Conservation (phyloP, 192 early-diverging fungal species). For the Coemansia sp. region DNA sequence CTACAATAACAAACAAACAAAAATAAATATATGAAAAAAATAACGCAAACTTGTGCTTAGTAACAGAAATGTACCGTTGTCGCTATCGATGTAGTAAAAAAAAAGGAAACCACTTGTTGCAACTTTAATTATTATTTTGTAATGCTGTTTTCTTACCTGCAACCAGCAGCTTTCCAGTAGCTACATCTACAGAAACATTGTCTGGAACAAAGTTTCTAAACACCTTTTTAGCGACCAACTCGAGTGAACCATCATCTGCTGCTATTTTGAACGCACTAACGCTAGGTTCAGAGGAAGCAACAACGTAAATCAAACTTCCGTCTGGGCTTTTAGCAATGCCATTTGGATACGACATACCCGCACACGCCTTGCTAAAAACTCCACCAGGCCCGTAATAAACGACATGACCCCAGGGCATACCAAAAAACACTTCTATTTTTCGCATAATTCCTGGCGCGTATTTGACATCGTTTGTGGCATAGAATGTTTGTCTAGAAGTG, state of each 20-base stretch:
- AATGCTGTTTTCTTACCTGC: conserved; percentile 38
- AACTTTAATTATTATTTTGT: neutral
- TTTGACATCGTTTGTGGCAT: conserved; percentile 61
- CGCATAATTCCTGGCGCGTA: conserved; percentile 27
- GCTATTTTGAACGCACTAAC: conserved; percentile 26
- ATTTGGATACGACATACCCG: conserved; percentile 42
- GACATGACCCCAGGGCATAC: conserved; percentile 52
- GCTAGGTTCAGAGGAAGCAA: conserved; percentile 47
- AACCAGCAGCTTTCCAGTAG: conserved; percentile 43
- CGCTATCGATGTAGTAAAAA: too few species aligned
- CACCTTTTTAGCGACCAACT: conserved; percentile 23
- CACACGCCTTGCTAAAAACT: conserved; percentile 24
- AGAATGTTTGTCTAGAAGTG: conserved; percentile 57
- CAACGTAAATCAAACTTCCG: conserved; percentile 35
- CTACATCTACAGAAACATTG: conserved; percentile 48
- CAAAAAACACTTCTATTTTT: conserved; percentile 49
- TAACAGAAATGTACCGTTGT: too few species aligned
- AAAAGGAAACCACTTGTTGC: too few species aligned
- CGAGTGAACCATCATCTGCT: conserved; percentile 22
- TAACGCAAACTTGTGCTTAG: too few species aligned
- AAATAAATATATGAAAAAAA: neutral
- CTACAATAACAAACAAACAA: conserved; percentile 18
- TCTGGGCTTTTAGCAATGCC: conserved; percentile 41
- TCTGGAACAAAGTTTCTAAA: conserved; percentile 49
- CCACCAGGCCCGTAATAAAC: conserved; percentile 34